Evolutionary conservation across 1,284 basidiomycete genomes (phyloP).

Genomic region (Boletus mariae): DNA sequence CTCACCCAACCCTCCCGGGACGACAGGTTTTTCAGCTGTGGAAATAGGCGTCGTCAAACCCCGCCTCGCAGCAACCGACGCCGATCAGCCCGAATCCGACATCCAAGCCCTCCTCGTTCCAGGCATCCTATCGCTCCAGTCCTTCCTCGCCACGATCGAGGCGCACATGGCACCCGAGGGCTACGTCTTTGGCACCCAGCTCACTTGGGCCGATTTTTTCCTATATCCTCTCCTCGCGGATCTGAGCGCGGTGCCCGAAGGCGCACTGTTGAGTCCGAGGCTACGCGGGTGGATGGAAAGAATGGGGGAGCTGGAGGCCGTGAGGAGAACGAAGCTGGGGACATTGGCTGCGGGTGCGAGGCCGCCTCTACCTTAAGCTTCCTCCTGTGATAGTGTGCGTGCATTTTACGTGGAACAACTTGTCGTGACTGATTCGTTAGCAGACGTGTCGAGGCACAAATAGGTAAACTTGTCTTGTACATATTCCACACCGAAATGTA

Average conservation of each 20-base stretch:
- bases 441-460: neutral
- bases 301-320: conserved; percentile 29
- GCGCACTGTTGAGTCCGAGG: conserved; percentile 22
- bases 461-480: neutral
- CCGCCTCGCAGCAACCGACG: conserved; percentile 27
- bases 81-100: conserved; percentile 23
- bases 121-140: neutral
- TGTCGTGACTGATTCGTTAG: neutral
- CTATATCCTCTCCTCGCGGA: conserved; percentile 33
- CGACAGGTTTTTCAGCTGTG: conserved; percentile 27
- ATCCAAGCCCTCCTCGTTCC: conserved; percentile 17
- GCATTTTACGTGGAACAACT: neutral
- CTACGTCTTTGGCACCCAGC: conserved; percentile 27
- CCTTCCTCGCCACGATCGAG: conserved; percentile 19
- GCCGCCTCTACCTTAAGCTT: conserved; percentile 6
- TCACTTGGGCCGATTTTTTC: conserved; percentile 34
- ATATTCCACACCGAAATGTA: neutral
- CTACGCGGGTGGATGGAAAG: conserved; percentile 26
- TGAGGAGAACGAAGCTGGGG: conserved; percentile 23
- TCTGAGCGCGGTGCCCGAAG: conserved; percentile 27
- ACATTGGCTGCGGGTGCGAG: conserved; percentile 27
- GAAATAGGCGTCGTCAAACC: conserved; percentile 33
- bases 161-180: conserved; percentile 26
- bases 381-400: neutral
- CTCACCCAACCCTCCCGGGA: neutral